Percentiles rank a stretch among this genome's conserved stretches.
Conservation (phyloP, 441 rosid genomes). For the Gossypium schwendimanii region DNA sequence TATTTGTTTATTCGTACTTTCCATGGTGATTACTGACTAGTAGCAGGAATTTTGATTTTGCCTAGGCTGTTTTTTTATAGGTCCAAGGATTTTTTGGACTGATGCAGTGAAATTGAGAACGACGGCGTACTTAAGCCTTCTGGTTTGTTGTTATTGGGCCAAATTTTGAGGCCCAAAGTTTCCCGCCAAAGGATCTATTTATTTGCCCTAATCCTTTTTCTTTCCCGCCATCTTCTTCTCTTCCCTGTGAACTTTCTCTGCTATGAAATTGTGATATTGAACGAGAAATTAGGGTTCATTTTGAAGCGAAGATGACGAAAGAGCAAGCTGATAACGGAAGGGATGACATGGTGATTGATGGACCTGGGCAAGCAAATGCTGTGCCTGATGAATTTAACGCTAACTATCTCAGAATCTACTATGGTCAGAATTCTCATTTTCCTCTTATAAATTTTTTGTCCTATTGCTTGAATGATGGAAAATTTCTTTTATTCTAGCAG, state of each 20-base stretch:
- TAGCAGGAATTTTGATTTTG: neutral
- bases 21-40: neutral
- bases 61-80: constrained; percentile 4
- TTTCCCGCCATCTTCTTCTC: constrained; percentile 18
- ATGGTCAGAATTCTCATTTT: constrained; percentile 29
- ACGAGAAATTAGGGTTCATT: neutral
- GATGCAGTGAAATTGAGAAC: neutral
- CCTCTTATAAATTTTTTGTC: neutral
- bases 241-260: neutral
- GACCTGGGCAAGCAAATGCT: constrained; percentile 10
- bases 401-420: constrained; percentile 45
- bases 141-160: neutral
- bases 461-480: neutral
- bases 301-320: constrained; percentile 23
- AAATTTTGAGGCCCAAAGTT: neutral
- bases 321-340: constrained; percentile 32
- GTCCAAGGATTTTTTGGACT: constrained; percentile 11
- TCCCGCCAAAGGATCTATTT: constrained; percentile 14
- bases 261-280: neutral
- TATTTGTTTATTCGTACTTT: neutral
- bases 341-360: constrained; percentile 47
- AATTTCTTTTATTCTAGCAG: neutral
- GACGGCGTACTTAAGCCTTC: neutral
- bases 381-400: constrained; percentile 34
- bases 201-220: neutral